Evolutionary conservation across 163 green algal species (phyloP).

Genomic region (Trebouxiophyceae sp.): DNA sequence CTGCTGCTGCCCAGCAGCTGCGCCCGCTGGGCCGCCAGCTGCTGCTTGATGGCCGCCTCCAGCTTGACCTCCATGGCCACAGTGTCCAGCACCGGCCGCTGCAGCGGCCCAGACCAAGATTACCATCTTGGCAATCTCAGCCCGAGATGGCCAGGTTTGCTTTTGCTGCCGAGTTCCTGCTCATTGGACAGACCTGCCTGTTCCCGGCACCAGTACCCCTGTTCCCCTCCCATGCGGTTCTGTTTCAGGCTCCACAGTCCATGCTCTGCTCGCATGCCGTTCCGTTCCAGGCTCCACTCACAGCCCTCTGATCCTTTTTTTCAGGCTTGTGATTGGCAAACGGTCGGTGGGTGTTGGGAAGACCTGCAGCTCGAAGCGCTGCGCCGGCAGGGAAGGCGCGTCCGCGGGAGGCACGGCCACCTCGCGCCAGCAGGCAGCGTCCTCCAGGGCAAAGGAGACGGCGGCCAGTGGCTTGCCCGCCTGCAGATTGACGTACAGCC

Average conservation of each 20-base stretch:
- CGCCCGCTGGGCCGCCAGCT: slow-evolving; percentile 8
- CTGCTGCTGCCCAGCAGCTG: slow-evolving; percentile 16
- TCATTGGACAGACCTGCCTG: neutral
- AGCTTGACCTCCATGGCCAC: slow-evolving; percentile 16
- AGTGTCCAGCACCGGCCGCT: slow-evolving; percentile 15
- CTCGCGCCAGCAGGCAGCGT: neutral
- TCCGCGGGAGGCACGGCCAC: neutral
- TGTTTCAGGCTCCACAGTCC: slow-evolving; percentile 8
- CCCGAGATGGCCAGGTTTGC: neutral
- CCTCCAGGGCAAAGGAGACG: neutral
- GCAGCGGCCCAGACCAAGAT: neutral
- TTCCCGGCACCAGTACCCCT: slow-evolving; percentile 10
- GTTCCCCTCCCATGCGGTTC: slow-evolving; percentile 6
- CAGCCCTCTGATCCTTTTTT: neutral
- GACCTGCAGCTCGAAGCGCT: neutral
- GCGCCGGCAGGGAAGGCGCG: too few relatives aligned
- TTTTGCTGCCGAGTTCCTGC: neutral
- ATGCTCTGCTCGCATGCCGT: slow-evolving; percentile 6
- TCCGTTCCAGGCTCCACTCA: slow-evolving; percentile 6
- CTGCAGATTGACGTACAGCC: neutral
- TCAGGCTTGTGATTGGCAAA: too few relatives aligned
- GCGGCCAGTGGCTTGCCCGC: neutral
- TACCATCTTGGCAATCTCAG: neutral
- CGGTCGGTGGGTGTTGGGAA: too few relatives aligned
- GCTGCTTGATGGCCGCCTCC: slow-evolving; percentile 20